Conservation (phyloP, 352 stramenopile species). For the Discostella stelligera region DNA sequence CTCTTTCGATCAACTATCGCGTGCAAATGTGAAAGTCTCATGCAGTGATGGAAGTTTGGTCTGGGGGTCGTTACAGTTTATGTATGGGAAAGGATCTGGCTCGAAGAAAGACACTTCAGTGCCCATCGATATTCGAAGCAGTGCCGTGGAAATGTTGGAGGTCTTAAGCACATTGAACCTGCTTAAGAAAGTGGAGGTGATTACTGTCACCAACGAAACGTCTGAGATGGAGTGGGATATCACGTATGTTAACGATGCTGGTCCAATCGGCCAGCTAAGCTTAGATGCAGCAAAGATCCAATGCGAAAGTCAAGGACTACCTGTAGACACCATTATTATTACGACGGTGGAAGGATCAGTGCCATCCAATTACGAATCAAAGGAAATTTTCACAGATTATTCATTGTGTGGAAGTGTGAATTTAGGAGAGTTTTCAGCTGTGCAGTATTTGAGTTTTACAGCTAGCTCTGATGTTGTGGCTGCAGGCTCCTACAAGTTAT, state of each 20-base stretch:
- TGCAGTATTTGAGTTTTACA: conserved; percentile 48
- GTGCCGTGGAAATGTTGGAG: conserved; percentile 26
- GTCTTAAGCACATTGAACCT: conserved; percentile 44
- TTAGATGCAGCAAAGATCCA: conserved; percentile 47
- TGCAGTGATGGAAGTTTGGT: conserved; percentile 51
- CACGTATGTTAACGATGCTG: conserved; percentile 50
- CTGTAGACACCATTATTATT: conserved; percentile 38
- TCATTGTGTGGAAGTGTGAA: conserved; percentile 48
- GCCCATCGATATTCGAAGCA: conserved; percentile 41
- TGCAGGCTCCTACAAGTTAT: conserved; percentile 70
- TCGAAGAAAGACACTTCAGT: conserved; percentile 31
- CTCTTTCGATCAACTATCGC: conserved; percentile 26
- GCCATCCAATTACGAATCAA: conserved; percentile 51
- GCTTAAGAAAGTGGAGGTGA: conserved; percentile 37
- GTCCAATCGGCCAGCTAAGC: conserved; percentile 33
- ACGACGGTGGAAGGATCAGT: conserved; percentile 24
- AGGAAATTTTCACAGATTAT: conserved; percentile 42
- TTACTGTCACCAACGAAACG: conserved; percentile 13
- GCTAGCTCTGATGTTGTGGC: conserved; percentile 46
- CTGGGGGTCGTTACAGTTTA: conserved; percentile 42
- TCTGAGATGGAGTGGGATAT: conserved; percentile 53
- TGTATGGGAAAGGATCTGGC: conserved; percentile 33
- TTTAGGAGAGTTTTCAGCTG: conserved; percentile 53
- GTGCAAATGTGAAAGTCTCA: conserved; percentile 36
- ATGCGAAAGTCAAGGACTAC: conserved; percentile 49